These are phyloP conservation scores for Trichoderma atroviride DNA, from an alignment of 2,329 filamentous ascomycete species.

Conservation along the genomic window DNA sequence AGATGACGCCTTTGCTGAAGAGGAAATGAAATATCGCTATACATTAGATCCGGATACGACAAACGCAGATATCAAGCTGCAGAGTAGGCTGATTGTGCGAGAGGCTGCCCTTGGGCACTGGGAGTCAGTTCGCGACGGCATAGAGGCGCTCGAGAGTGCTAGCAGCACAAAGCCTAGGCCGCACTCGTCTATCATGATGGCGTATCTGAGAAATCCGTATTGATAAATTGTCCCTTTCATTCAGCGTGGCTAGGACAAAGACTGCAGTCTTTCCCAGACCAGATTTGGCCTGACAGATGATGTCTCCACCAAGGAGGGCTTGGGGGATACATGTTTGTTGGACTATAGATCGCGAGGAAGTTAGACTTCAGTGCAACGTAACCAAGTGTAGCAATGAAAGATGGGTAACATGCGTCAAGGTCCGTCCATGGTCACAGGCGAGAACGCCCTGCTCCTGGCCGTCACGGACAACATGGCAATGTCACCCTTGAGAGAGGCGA, in stretches of 20 bases:
- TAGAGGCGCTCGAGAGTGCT: slow-evolving; percentile 31
- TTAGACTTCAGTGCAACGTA: slow-evolving; percentile 74
- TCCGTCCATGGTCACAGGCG: slow-evolving; percentile 85
- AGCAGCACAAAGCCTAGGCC: slow-evolving; percentile 29
- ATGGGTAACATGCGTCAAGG: slow-evolving; percentile 55
- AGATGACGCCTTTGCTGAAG: slow-evolving; percentile 34
- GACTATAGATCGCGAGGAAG: slow-evolving; percentile 84
- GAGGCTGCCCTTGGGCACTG: slow-evolving; percentile 37
- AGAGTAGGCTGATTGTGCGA: slow-evolving; percentile 34
- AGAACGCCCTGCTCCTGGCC: slow-evolving; percentile 75
- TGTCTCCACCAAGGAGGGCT: slow-evolving; percentile 95
- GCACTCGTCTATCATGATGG: too few relatives aligned
- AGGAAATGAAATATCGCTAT: slow-evolving; percentile 34
- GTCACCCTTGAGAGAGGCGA: slow-evolving; percentile 88
- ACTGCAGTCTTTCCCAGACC: slow-evolving; percentile 99
- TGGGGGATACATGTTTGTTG: slow-evolving; percentile 99
- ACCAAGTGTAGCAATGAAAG: slow-evolving; percentile 60
- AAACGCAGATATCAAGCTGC: slow-evolving; percentile 35
- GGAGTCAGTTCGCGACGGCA: slow-evolving; percentile 31
- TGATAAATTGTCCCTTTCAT: too few relatives aligned
- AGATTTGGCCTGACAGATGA: slow-evolving; percentile 99
- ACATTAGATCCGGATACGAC: slow-evolving; percentile 30
- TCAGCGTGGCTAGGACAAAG: slow-evolving; percentile 96
- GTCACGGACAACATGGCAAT: slow-evolving; percentile 85
- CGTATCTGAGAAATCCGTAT: too few relatives aligned